Evolutionary conservation across 2,329 filamentous ascomycete genomes (phyloP), one percentile per base, ranked within the genome.

Genomic region (Sporothrix brasiliensis): DNA sequence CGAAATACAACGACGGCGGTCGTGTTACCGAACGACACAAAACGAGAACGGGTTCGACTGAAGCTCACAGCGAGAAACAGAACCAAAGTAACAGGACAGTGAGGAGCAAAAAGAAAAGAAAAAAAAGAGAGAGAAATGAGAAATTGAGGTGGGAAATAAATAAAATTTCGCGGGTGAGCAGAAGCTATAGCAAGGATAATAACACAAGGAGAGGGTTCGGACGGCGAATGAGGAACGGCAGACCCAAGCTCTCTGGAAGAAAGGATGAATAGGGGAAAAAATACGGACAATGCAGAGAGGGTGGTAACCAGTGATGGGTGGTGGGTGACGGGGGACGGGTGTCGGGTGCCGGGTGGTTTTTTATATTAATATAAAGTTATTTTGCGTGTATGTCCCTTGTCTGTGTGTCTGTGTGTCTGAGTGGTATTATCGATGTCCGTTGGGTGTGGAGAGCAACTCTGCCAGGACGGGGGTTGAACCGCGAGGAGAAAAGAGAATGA

Each of bases 311-410:
- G 16, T 21, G 49, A 7, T n/a, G 30, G 30, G 16, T 21, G 49
- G 2, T n/a, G 30, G 30, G 30, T 6, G 6, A 52, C 11, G 50
- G 50, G 50, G 24, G 13, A 7, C 24, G 21, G 21, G 21, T 54
- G 54, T 3, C 27, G 34, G 54, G 54, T 58, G 39, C 11, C n/a
- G 30, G 54, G 16, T 14, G 54, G 54, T 34, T 58, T 47, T 63
- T 47, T 63, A 63, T 27, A 63, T 63, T 47, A 47, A 63, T 27
- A 63, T 47, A 44, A 27, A 24, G n/a, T n/a, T 44, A 14, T 63
- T 47, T 14, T 63, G 9, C 24, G n/a, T 60, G 24, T 47, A 2
- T 63, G 39, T 47, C 21, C 41, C 21, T 21, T 34, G 34, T 34
- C 34, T 34, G 27, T 5, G 4, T 63, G 19, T 21, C 19, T 10